These are phyloP conservation scores for Carex sylvatica DNA, from an alignment of 202 grass and related monocot species.

Conservation along the genomic window DNA sequence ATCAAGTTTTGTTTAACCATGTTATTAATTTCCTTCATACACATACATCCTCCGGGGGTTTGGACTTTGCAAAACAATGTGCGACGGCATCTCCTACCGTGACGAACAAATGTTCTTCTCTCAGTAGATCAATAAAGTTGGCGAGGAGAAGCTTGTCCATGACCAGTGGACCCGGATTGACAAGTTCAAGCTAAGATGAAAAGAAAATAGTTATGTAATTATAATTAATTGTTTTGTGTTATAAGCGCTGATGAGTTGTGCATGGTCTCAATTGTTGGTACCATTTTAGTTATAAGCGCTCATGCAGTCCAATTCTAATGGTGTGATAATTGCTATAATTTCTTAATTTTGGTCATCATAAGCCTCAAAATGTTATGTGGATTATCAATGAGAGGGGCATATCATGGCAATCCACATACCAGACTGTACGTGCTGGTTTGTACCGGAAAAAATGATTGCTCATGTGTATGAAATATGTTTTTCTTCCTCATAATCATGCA, in stretches of 20 bases:
- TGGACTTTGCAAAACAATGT: conserved; percentile 41
- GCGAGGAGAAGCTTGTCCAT: conserved; percentile 60
- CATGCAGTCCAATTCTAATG: background rate
- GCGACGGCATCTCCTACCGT: conserved; percentile 54
- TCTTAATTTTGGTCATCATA: background rate
- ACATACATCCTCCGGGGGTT: background rate
- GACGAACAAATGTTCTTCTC: conserved; percentile 63
- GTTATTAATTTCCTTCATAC: background rate
- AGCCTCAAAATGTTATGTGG: background rate
- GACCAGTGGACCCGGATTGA: conserved; percentile 59
- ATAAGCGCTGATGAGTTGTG: background rate
- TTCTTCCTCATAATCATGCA: background rate
- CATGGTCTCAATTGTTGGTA: background rate
- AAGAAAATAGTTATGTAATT: background rate
- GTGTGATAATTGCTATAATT: background rate
- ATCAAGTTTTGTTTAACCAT: background rate
- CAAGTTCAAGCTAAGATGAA: conserved; percentile 47
- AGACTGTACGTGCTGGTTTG: background rate
- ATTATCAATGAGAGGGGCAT: background rate
- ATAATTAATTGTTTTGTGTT: background rate
- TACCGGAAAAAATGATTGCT: background rate
- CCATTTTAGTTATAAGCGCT: background rate
- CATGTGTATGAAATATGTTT: background rate
- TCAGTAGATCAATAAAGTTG: conserved; percentile 51
- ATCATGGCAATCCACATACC: background rate